Evolutionary conservation across 202 grass and related monocot genomes (phyloP), one percentile per base, ranked within the genome.

Genomic region (Setaria viridis): DNA sequence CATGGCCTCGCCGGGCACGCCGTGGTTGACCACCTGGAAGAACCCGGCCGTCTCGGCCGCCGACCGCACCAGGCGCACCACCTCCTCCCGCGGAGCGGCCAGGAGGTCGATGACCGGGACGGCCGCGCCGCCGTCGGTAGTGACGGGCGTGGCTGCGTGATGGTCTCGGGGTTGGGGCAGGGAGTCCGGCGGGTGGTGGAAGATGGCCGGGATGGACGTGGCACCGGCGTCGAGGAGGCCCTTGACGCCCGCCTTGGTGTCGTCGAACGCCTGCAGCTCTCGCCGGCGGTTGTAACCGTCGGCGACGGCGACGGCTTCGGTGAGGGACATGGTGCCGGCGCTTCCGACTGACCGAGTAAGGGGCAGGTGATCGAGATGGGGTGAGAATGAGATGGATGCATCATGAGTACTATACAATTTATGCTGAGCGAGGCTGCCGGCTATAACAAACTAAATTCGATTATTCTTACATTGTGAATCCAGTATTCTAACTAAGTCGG

Each of bases 101-200:
- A 21, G 80, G 50, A 47, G 84, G 41, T 91, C 86, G 21, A 91
- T 73, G 37, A 87, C 74, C 58, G 83, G 57, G 63, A 87, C 58
- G 5, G 67, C 17, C 9, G 42, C 5, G 10, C 20, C 41, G 0
- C 20, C 17, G 4, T 7, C 37, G 9, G 17, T 6, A 10, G 20
- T 3, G 67, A 1, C 10, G 65, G 19, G 34, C 8, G 64, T 11
- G 9, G 9, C 16, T 1, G 34, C 3, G 6, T 1, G 2, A 1
- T 62, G 7, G 1, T 33, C 25, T 25, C 25, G 35, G 35, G 2
- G 12, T 45, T 45, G 42, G 30, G 67, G 11, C 2, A 72, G 69
- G 43, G 45, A 49, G 0, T 48, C 69, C 11, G 43, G n/a, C n/a
- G n/a, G 45, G 69, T 72, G 69, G 69, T 30, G 67, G 67, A 70